Percentiles rank a stretch among this genome's conserved stretches.
These are phyloP conservation scores for Trichosporon inkin DNA, from an alignment of 1,284 basidiomycete genomes.

Conservation along the genomic window DNA sequence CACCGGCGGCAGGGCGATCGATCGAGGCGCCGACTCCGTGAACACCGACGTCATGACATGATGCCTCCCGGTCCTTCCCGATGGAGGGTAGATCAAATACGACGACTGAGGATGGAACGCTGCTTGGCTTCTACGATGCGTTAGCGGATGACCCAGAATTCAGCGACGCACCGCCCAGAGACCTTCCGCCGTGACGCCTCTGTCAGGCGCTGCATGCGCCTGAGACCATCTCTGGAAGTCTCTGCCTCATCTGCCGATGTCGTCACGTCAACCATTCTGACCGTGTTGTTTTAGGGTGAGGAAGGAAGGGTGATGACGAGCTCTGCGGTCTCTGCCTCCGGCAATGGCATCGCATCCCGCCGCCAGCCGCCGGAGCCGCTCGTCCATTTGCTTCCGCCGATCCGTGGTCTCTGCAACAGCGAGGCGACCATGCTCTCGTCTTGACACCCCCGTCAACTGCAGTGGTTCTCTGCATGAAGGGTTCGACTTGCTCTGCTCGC, in stretches of 20 bases:
- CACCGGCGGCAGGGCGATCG: conserved; percentile 25
- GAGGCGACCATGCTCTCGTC: too few relatives aligned
- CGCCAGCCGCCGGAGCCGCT: too few relatives aligned
- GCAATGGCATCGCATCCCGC: too few relatives aligned
- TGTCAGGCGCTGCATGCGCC: conserved; percentile 20
- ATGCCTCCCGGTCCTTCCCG: neutral
- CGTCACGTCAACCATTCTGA: conserved; percentile 13
- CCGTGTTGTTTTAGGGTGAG: too few relatives aligned
- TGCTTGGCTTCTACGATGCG: conserved; percentile 10
- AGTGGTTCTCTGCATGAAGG: too few relatives aligned
- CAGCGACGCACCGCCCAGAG: neutral
- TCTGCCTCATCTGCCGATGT: conserved; percentile 16
- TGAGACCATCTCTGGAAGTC: conserved; percentile 20
- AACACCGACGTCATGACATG: conserved; percentile 22
- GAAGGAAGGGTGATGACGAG: too few relatives aligned
- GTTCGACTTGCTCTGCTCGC: too few relatives aligned
- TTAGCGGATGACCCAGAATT: conserved; percentile 8
- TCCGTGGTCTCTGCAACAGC: too few relatives aligned
- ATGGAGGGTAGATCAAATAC: conserved; percentile 20
- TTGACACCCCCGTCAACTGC: too few relatives aligned
- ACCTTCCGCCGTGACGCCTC: conserved; percentile 16
- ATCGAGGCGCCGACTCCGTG: conserved; percentile 22
- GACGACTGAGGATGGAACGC: conserved; percentile 22
- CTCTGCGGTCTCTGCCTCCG: too few relatives aligned
- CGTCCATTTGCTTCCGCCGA: too few relatives aligned